phyloP scores from a whole-genome alignment of 306 rosid species.

The Lathyrus aphaca region DNA sequence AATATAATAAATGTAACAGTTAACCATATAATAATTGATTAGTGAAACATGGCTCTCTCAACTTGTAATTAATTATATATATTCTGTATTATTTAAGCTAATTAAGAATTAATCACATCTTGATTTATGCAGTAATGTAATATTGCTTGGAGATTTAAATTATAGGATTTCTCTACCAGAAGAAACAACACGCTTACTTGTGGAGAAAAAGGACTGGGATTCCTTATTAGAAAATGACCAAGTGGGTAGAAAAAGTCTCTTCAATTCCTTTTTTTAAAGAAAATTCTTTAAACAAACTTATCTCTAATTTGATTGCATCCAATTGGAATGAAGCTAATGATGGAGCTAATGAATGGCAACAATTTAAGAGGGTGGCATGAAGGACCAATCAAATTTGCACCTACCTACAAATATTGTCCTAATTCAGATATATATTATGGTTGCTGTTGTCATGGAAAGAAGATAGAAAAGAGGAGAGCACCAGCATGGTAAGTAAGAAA shows the following conservation, averaged over 20 bases:
- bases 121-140: constrained; percentile 63
- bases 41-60: constrained; percentile 10
- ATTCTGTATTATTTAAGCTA: constrained; percentile 12
- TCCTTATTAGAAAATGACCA: constrained; percentile 75
- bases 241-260: constrained; percentile 44
- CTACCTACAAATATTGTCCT: constrained; percentile 82
- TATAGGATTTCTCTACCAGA: constrained; percentile 82
- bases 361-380: constrained; percentile 76
- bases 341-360: constrained; percentile 64
- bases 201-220: constrained; percentile 62
- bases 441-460: constrained; percentile 46
- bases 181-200: constrained; percentile 64
- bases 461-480: constrained; percentile 61
- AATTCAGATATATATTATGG: constrained; percentile 80
- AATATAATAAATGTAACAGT: constrained; percentile 14
- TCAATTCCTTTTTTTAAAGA: not conserved
- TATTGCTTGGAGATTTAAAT: constrained; percentile 88
- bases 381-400: constrained; percentile 74
- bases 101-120: constrained; percentile 18
- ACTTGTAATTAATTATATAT: constrained; percentile 29
- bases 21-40: constrained; percentile 28
- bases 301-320: constrained; percentile 21
- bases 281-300: not conserved
- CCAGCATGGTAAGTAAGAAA: constrained; percentile 83
- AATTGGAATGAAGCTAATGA: constrained; percentile 63